These are phyloP conservation scores for Dentipellis sp. DNA, from an alignment of 768 basidiomycete species.

Conservation along the genomic window DNA sequence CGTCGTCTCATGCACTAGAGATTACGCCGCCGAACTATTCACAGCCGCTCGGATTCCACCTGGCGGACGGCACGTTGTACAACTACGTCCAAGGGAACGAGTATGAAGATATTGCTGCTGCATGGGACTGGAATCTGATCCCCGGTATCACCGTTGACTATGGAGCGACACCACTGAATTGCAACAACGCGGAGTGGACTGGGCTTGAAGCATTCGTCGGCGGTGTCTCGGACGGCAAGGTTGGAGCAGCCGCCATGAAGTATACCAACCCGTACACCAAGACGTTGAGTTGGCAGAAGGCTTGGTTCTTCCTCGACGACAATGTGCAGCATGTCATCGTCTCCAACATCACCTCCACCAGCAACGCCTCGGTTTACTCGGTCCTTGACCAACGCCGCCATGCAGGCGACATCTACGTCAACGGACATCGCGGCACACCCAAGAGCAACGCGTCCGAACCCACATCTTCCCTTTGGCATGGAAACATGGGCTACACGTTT, in stretches of 20 bases:
- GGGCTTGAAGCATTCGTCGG: slow-evolving; percentile 57
- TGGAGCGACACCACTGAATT: slow-evolving; percentile 41
- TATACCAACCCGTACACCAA: slow-evolving; percentile 56
- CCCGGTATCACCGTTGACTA: slow-evolving; percentile 67
- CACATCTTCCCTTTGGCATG: slow-evolving; percentile 50
- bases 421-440: slow-evolving; percentile 20
- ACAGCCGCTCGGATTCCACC: slow-evolving; percentile 37
- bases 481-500: slow-evolving; percentile 53
- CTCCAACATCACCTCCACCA: slow-evolving; percentile 35
- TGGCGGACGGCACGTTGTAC: slow-evolving; percentile 55
- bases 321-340: slow-evolving; percentile 59
- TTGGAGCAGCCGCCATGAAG: slow-evolving; percentile 54
- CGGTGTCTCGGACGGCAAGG: slow-evolving; percentile 46
- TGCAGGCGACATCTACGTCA: slow-evolving; percentile 32
- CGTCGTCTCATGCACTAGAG: background rate
- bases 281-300: slow-evolving; percentile 52
- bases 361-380: slow-evolving; percentile 42
- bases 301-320: slow-evolving; percentile 63
- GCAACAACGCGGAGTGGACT: slow-evolving; percentile 29
- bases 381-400: slow-evolving; percentile 60
- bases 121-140: slow-evolving; percentile 74
- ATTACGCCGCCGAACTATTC: background rate
- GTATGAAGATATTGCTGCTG: slow-evolving; percentile 63
- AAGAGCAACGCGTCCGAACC: slow-evolving; percentile 17
- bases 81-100: slow-evolving; percentile 59